A percentile compares a stretch with the other conserved stretches of the same genome.
phyloP scores from a whole-genome alignment of 345 rosid species.

The Cardamine occulta region DNA sequence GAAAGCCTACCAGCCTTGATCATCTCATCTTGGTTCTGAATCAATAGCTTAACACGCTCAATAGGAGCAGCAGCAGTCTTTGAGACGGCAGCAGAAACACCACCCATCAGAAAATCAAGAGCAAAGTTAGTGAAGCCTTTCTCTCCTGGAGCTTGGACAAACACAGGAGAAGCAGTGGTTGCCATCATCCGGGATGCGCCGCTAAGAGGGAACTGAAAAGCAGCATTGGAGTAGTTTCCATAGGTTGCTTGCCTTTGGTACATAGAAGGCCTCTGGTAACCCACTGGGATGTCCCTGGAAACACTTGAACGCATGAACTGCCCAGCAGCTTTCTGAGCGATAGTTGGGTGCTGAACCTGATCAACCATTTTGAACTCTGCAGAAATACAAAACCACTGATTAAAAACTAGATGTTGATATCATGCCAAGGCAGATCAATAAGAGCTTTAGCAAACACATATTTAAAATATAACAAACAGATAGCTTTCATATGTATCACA shows the following conservation, averaged over 20 bases:
- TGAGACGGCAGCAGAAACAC: constrained; percentile 82
- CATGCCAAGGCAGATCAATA: not conserved
- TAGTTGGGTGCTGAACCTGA: constrained; percentile 69
- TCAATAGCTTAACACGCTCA: constrained; percentile 85
- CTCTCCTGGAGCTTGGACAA: constrained; percentile 71
- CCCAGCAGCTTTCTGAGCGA: constrained; percentile 73
- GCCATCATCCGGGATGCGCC: constrained; percentile 41
- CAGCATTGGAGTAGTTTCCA: constrained; percentile 72
- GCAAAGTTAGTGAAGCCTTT: constrained; percentile 65
- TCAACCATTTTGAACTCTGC: constrained; percentile 74
- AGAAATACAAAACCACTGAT: not conserved
- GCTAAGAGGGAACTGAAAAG: constrained; percentile 51
- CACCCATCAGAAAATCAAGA: constrained; percentile 78
- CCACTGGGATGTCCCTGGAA: constrained; percentile 53
- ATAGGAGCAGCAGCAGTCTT: constrained; percentile 88
- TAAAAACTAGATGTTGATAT: not conserved
- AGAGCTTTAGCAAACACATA: not conserved
- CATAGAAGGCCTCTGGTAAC: constrained; percentile 57
- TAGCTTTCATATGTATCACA: not conserved
- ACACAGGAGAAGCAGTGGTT: constrained; percentile 54
- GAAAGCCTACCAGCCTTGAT: constrained; percentile 72
- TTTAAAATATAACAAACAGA: not conserved
- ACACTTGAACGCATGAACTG: constrained; percentile 56
- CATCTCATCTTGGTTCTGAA: constrained; percentile 92
- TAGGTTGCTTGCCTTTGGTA: constrained; percentile 58